Percentiles rank a stretch among this genome's conserved stretches.
Conservation (phyloP, 2,329 filamentous ascomycete genomes). For the Hymenoscyphus albidus region DNA sequence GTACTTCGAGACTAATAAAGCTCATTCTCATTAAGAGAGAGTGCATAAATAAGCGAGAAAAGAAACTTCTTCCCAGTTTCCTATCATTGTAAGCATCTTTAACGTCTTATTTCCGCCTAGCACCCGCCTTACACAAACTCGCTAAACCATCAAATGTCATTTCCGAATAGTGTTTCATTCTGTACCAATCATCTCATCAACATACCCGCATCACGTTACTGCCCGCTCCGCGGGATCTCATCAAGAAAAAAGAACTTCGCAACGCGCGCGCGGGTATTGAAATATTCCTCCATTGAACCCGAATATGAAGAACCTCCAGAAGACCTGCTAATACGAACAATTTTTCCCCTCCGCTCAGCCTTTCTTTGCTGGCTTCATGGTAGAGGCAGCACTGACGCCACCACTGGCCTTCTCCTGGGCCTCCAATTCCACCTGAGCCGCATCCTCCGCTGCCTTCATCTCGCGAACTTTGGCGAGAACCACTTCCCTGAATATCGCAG, state of each 20-base stretch:
- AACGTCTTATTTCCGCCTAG: too few species aligned
- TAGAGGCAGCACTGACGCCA: background rate
- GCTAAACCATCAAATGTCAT: background rate
- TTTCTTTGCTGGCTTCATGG: background rate
- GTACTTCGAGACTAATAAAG: too few species aligned
- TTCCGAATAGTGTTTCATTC: background rate
- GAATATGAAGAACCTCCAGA: background rate
- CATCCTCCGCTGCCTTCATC: constrained; percentile 78
- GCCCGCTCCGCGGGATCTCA: background rate
- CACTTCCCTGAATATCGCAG: constrained; percentile 87
- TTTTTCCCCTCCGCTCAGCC: background rate
- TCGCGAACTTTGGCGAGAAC: constrained; percentile 91
- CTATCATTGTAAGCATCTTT: background rate
- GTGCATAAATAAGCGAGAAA: background rate
- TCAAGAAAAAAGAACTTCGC: background rate
- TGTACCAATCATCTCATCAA: background rate
- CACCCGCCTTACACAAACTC: background rate
- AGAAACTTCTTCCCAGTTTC: background rate
- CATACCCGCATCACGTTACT: background rate
- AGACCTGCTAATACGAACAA: background rate
- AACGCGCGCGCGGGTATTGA: constrained; percentile 1
- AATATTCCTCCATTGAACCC: constrained; percentile 1
- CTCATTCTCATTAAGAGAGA: too few species aligned
- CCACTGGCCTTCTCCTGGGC: constrained; percentile 27
- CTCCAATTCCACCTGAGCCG: constrained; percentile 58